A percentile compares a stretch with the other conserved stretches of the same genome.
Evolutionary conservation across 176 grass and related monocot genomes (phyloP).

Genomic region (Aegilops bicornis): DNA sequence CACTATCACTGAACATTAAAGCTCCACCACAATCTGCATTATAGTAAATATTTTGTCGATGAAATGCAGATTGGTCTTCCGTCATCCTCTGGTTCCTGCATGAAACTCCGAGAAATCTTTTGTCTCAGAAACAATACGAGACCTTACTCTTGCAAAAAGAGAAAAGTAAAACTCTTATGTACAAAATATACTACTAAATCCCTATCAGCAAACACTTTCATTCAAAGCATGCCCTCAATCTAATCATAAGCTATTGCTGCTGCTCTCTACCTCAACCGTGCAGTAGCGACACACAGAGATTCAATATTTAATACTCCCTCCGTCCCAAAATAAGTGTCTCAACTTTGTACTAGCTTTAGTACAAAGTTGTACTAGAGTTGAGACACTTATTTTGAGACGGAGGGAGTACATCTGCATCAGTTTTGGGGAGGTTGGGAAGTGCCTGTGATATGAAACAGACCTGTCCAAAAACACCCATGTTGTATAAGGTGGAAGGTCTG

Average conservation of each 20-base stretch:
- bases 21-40: conserved; percentile 81
- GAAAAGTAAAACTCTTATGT: not conserved
- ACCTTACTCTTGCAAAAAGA: not conserved
- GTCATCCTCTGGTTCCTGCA: conserved; percentile 89
- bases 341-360: no score
- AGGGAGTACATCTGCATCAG: not conserved
- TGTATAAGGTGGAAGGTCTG: conserved; percentile 69
- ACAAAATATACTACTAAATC: not conserved
- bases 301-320: not conserved
- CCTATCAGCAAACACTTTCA: no score
- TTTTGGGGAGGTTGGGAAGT: conserved; percentile 13
- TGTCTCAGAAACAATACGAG: not conserved
- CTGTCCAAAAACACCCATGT: conserved; percentile 96
- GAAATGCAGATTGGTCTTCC: conserved; percentile 94
- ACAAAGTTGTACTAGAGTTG: no score
- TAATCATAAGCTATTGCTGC: no score
- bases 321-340: no score
- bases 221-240: no score
- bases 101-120: not conserved
- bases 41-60: conserved; percentile 86
- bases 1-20: conserved; percentile 88
- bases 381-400: no score
- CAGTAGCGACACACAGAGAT: no score
- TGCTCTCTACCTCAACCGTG: no score
- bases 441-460: conserved; percentile 39